Percentiles rank a stretch among this genome's conserved stretches.
phyloP scores from a whole-genome alignment of 140 eudicot species.

The Bidens hawaiensis region DNA sequence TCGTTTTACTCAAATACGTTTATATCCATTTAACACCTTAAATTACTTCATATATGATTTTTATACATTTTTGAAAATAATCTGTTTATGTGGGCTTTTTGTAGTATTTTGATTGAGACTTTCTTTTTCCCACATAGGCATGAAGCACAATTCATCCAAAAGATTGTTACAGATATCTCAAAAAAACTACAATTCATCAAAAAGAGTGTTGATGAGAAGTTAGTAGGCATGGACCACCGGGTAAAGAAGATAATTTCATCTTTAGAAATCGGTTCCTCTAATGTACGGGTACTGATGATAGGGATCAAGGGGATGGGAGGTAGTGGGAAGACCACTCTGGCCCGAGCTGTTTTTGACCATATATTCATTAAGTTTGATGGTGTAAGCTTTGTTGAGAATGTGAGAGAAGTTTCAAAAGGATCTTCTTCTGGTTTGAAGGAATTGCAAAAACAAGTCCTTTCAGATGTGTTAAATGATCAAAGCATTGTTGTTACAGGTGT shows the following conservation, averaged over 20 bases:
- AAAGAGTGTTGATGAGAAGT: not conserved
- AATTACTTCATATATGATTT: no score
- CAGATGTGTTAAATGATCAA: not conserved
- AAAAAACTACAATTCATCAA: not conserved
- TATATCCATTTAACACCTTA: no score
- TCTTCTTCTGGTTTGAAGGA: not conserved
- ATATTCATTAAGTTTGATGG: not conserved
- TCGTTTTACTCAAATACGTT: no score
- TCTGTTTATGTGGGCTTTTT: no score
- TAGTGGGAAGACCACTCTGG: constrained; percentile 19
- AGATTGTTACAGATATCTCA: not conserved
- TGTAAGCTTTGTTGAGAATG: no score
- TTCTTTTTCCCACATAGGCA: not conserved
- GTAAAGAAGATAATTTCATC: not conserved
- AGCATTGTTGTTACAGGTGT: not conserved
- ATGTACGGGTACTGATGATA: not conserved
- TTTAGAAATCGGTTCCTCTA: not conserved
- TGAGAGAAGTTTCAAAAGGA: not conserved
- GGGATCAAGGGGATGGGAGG: constrained; percentile 25
- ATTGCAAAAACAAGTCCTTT: constrained; percentile 9
- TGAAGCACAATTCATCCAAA: not conserved
- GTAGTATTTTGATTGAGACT: not conserved
- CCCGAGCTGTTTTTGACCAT: constrained; percentile 10
- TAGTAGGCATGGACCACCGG: constrained; percentile 11
- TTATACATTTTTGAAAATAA: no score